Base-by-base conservation (phyloP, 75 land plant genomes). In the Selaginella tamariscina region DNA sequence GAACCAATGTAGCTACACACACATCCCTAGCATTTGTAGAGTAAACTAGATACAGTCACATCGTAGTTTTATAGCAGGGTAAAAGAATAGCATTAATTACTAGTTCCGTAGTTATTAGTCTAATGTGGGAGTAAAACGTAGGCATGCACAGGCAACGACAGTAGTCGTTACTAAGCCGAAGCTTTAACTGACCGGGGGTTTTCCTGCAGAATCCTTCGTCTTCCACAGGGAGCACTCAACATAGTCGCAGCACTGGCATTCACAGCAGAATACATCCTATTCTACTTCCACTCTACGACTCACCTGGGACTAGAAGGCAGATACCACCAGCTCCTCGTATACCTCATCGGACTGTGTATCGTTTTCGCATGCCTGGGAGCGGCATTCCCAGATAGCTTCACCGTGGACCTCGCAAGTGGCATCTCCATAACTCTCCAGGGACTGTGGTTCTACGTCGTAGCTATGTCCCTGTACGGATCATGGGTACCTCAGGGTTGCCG, bases 301-400 rank as follows among this genome's bases (percentile, higher is more conserved):
- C 95, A 93, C 68, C 84, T 77, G 65, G 98, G 98, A 31, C 80
- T 93, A 27, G 98, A 93, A 70, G 98, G 95, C 22, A 75, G 86
- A 70, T 93, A 86, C 78, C 95, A 89, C 33, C 75, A 83, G 30
- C 67, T 94, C 54, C 83, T 94, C 56, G 98, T 90, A 39, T 68
- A 89, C 67, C 72, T 89, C 15, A 80, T 94, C 20, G 88, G 80
- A 29, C 71, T 87, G 30, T 94, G 98, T 68, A 65, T 89, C 24
- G 24, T 86, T 11, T 72, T 82, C 32, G 70, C 79, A 20, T 39
- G 85, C 26, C 73, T 83, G 1, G 84, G 82, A 9, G 84, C 91
- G 2, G 77, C 86, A 28, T 66, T 80, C 55, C 98, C 88, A 5
- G 75, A 77, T 18, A 87, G 79, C 80, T 84, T 94, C 55, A 71